phyloP scores from a whole-genome alignment of 208 protist genomes.

The Trypanosoma lewisi region DNA sequence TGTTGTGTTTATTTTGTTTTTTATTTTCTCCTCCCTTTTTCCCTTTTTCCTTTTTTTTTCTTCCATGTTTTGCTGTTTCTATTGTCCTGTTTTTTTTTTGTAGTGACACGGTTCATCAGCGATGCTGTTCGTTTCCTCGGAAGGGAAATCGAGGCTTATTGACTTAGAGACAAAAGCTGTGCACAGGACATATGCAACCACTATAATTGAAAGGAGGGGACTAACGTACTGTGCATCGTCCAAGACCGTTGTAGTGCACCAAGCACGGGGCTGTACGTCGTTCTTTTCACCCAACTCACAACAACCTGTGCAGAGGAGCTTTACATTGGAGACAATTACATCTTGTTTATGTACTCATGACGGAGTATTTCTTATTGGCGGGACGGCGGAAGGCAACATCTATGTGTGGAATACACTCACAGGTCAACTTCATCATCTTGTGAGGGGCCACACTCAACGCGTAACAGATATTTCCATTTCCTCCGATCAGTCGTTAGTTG shows the following conservation, averaged over 20 bases:
- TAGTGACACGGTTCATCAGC: conserved; percentile 6
- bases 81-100: conserved; percentile 11
- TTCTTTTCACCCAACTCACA: conserved; percentile 62
- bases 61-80: neutral
- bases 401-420: conserved; percentile 69
- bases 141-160: conserved; percentile 45
- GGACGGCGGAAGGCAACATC: conserved; percentile 54
- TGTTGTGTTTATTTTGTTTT: conserved; percentile 13
- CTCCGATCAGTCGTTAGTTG: conserved; percentile 51
- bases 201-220: conserved; percentile 29
- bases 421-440: conserved; percentile 63
- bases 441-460: conserved; percentile 55
- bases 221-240: conserved; percentile 44
- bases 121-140: conserved; percentile 74
- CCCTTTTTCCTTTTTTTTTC: neutral
- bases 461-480: conserved; percentile 63
- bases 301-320: conserved; percentile 70
- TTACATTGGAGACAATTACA: conserved; percentile 59
- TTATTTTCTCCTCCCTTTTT: neutral
- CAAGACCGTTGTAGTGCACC: conserved; percentile 41
- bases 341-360: conserved; percentile 49
- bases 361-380: conserved; percentile 67
- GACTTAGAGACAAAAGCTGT: conserved; percentile 50
- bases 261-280: conserved; percentile 48
- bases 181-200: conserved; percentile 49